These are phyloP conservation scores for Verticillium tricorpus DNA, from an alignment of 2,329 filamentous ascomycete species.

Conservation along the genomic window DNA sequence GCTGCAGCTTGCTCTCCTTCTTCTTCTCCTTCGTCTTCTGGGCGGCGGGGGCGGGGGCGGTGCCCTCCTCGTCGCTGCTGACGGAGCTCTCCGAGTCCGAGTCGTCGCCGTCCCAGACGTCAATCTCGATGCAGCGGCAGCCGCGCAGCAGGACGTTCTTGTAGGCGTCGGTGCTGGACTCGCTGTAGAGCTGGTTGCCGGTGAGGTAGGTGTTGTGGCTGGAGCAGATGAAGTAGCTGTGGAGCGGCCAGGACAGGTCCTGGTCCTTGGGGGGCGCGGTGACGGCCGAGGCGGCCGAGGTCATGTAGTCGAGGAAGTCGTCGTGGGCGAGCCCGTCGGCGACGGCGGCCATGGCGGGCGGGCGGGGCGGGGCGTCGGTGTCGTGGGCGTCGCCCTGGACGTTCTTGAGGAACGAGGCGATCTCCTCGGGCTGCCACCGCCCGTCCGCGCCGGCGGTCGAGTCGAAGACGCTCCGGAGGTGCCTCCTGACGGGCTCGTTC, in stretches of 20 bases:
- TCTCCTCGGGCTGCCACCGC: conserved; percentile 40
- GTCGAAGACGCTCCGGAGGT: conserved; percentile 43
- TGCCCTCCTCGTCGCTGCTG: conserved; percentile 27
- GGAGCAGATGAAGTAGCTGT: conserved; percentile 90
- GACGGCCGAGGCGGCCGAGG: conserved; percentile 39
- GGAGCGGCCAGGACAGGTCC: conserved; percentile 70
- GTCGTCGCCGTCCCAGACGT: conserved; percentile 89
- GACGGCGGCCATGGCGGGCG: conserved; percentile 17
- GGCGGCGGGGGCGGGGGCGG: neutral
- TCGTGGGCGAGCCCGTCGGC: conserved; percentile 37
- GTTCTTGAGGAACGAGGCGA: conserved; percentile 39
- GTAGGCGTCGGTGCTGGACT: conserved; percentile 84
- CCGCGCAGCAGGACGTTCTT: conserved; percentile 77
- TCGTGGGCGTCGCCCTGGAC: conserved; percentile 36
- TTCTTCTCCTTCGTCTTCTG: neutral
- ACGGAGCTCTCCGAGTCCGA: conserved; percentile 62
- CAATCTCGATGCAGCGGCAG: conserved; percentile 88
- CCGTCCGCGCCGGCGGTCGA: conserved; percentile 34
- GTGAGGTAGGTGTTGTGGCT: conserved; percentile 94
- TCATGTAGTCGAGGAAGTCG: conserved; percentile 53
- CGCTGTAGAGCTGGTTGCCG: conserved; percentile 81
- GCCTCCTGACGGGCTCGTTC: conserved; percentile 31
- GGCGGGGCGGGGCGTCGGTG: conserved; percentile 7
- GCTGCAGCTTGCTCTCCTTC: conserved; percentile 58
- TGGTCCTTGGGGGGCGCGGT: conserved; percentile 33